Percentiles rank a stretch among this genome's conserved stretches.
Evolutionary conservation across 1,284 basidiomycete genomes (phyloP).

Genomic region (Rhodofomes roseus): DNA sequence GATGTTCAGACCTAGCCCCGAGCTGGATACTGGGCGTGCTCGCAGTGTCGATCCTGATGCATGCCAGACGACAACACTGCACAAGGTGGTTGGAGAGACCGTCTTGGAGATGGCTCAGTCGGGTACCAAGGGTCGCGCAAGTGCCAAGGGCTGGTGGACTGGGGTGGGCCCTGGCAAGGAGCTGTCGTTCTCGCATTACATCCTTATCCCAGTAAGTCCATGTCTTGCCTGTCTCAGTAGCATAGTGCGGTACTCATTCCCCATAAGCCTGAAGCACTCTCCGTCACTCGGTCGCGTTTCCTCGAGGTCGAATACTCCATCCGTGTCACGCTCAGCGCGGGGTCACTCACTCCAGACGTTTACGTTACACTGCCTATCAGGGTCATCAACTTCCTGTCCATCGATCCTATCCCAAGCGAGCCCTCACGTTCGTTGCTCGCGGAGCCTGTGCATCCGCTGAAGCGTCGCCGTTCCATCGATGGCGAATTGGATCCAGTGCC

Average conservation of each 20-base stretch:
- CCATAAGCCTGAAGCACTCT: constrained; percentile 65
- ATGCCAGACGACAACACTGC: constrained; percentile 57
- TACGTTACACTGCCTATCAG: constrained; percentile 68
- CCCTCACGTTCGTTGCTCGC: constrained; percentile 24
- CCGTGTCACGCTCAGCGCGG: constrained; percentile 66
- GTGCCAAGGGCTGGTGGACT: constrained; percentile 86
- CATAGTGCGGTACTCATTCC: neutral
- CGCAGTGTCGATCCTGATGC: constrained; percentile 43
- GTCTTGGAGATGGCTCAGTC: constrained; percentile 65
- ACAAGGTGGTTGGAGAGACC: constrained; percentile 64
- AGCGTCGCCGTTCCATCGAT: constrained; percentile 10
- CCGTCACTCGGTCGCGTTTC: constrained; percentile 71
- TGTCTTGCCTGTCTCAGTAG: neutral
- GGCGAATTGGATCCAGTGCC: constrained; percentile 1
- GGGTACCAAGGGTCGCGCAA: constrained; percentile 64
- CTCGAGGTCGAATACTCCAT: constrained; percentile 81
- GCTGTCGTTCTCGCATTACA: constrained; percentile 57
- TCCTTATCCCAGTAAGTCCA: constrained; percentile 70
- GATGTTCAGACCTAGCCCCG: constrained; percentile 57
- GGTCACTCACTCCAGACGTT: constrained; percentile 62
- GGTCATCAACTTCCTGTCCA: constrained; percentile 77
- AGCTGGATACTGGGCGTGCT: constrained; percentile 35
- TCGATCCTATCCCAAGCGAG: constrained; percentile 67
- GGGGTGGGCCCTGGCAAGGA: constrained; percentile 68
- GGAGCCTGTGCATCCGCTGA: constrained; percentile 17